A percentile compares a stretch with the other conserved stretches of the same genome.
phyloP scores from a whole-genome alignment of 2,329 filamentous ascomycete genomes.

The Alternaria consortialis region DNA sequence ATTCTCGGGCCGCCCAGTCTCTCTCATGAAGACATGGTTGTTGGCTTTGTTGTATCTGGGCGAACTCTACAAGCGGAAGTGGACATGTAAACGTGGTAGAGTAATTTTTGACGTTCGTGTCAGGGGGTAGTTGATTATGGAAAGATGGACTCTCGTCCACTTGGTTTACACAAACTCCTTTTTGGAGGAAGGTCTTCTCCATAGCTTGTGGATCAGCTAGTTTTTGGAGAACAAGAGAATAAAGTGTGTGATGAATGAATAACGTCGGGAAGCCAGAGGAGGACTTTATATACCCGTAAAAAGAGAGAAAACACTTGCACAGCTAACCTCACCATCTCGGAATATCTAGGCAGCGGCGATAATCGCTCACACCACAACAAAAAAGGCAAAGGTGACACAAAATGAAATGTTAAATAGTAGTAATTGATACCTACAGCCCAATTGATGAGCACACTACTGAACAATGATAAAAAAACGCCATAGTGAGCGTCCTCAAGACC shows the following conservation, averaged over 20 bases:
- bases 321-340: background rate
- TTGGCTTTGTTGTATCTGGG: no score
- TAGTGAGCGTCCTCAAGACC: background rate
- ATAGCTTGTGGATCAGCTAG: no score
- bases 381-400: background rate
- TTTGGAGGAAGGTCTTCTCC: background rate
- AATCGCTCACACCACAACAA: background rate
- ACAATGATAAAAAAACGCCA: conserved; percentile 1
- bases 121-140: no score
- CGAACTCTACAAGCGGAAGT: no score
- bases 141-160: no score
- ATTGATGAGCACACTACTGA: background rate
- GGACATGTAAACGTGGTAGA: no score
- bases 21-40: no score
- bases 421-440: background rate
- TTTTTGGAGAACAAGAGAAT: background rate
- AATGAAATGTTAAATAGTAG: background rate
- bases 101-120: no score
- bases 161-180: no score
- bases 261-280: background rate
- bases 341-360: background rate
- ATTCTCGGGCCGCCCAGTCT: no score
- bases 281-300: background rate
- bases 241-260: no score
- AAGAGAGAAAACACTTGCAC: background rate